Conservation (phyloP, 1,139 yeast genomes). For the Hyphopichia burtonii region DNA sequence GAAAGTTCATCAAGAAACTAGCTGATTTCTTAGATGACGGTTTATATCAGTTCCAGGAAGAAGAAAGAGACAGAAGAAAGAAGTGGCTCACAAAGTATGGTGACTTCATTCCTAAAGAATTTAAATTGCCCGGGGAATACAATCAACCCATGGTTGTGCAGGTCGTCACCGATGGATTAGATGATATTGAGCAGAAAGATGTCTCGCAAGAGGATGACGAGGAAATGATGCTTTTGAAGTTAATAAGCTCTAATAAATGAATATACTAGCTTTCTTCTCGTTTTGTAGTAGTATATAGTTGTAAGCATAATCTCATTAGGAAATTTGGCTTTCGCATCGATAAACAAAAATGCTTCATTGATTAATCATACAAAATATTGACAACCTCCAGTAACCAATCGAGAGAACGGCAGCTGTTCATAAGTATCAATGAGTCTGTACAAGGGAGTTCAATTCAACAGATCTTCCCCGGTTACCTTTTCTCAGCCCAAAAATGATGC, state of each 20-base stretch:
- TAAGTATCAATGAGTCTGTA: neutral
- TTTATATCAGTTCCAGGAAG: conserved; percentile 30
- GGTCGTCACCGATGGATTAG: conserved; percentile 45
- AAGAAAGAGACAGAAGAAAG: conserved; percentile 35
- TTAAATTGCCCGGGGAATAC: conserved; percentile 39
- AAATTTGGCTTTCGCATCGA: neutral
- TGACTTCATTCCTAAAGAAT: conserved; percentile 42
- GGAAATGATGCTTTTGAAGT: conserved; percentile 3
- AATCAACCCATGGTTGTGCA: conserved; percentile 41
- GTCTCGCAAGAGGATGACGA: conserved; percentile 3
- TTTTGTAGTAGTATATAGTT: too few relatives aligned
- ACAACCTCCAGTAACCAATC: too few relatives aligned
- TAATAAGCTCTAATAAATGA: conserved; percentile 3
- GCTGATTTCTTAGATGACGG: conserved; percentile 36
- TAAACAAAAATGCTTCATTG: neutral
- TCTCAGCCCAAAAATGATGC: neutral
- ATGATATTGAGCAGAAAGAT: conserved; percentile 25
- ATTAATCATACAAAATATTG: too few relatives aligned
- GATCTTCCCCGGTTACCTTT: neutral
- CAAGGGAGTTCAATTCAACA: conserved; percentile 2
- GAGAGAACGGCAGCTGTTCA: too few relatives aligned
- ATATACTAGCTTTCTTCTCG: neutral
- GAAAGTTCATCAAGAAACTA: conserved; percentile 31
- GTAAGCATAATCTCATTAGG: too few relatives aligned
- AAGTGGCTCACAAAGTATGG: conserved; percentile 43